Conservation (phyloP, 805 yeast species). For the Lachancea sp. region DNA sequence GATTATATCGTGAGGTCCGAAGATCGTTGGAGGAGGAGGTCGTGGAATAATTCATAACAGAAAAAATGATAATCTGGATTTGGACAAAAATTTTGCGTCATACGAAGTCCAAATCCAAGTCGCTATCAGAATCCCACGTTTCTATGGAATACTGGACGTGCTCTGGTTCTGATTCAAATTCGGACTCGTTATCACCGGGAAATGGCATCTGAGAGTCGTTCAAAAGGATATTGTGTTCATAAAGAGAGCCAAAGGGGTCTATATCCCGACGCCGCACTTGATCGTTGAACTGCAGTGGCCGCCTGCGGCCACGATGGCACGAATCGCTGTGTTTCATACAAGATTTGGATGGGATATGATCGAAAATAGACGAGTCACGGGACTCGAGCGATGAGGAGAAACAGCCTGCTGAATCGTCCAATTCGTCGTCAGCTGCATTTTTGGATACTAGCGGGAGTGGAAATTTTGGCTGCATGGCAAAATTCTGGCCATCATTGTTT, state of each 20-base stretch:
- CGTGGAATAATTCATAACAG: too few species aligned
- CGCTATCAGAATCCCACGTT: neutral
- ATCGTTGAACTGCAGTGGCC: constrained; percentile 18
- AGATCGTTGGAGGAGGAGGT: neutral
- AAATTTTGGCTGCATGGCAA: neutral
- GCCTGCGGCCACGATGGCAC: neutral
- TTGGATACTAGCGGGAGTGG: neutral
- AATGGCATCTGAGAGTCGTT: constrained; percentile 16
- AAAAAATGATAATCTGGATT: too few species aligned
- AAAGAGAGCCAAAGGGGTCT: constrained; percentile 16
- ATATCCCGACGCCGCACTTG: constrained; percentile 25
- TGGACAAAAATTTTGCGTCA: neutral
- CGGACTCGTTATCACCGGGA: constrained; percentile 1
- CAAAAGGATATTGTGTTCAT: constrained; percentile 18
- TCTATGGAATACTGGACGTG: neutral
- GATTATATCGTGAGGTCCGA: neutral
- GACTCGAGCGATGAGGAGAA: constrained; percentile 23
- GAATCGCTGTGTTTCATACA: neutral
- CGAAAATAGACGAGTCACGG: constrained; percentile 25
- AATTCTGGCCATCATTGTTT: too few species aligned
- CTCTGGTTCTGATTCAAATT: constrained; percentile 4
- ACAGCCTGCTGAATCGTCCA: constrained; percentile 1
- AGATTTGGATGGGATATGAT: constrained; percentile 9
- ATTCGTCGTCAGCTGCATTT: constrained; percentile 3
- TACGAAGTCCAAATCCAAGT: neutral